Conservation (phyloP, 371 early-diverging fungal genomes). For the Chytridium lagenaria region DNA sequence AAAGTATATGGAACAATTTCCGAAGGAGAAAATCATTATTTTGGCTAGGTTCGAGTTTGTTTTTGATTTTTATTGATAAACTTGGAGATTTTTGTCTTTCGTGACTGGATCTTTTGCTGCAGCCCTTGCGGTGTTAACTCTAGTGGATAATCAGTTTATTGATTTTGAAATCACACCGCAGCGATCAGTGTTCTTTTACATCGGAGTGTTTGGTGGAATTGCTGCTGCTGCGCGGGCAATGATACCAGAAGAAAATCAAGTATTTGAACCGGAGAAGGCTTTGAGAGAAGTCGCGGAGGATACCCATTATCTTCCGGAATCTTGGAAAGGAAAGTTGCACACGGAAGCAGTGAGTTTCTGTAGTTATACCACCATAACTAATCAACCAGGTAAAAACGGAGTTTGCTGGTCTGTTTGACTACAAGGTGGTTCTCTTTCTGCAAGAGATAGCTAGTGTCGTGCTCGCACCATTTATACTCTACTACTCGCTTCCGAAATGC, state of each 20-base stretch:
- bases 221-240: slow-evolving; percentile 83
- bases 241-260: slow-evolving; percentile 83
- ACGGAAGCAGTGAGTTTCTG: slow-evolving; percentile 70
- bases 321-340: slow-evolving; percentile 88
- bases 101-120: slow-evolving; percentile 89
- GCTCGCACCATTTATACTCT: slow-evolving; percentile 86
- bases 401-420: slow-evolving; percentile 82
- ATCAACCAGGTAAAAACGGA: slow-evolving; percentile 80
- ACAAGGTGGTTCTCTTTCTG: slow-evolving; percentile 77
- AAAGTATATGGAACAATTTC: slow-evolving; percentile 88
- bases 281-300: slow-evolving; percentile 80
- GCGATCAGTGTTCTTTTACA: slow-evolving; percentile 87
- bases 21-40: slow-evolving; percentile 78
- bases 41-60: slow-evolving; percentile 66
- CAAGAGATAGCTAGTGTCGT: slow-evolving; percentile 85
- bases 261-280: slow-evolving; percentile 81
- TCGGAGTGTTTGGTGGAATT: slow-evolving; percentile 86
- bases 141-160: slow-evolving; percentile 87
- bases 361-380: too few species aligned
- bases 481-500: slow-evolving; percentile 78
- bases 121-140: slow-evolving; percentile 77
- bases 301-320: slow-evolving; percentile 88
- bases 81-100: slow-evolving; percentile 87
- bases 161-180: slow-evolving; percentile 89
- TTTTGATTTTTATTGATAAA: too few species aligned